Conservation (phyloP, 176 grass and related monocot species). For the Alopecurus myosuroides region DNA sequence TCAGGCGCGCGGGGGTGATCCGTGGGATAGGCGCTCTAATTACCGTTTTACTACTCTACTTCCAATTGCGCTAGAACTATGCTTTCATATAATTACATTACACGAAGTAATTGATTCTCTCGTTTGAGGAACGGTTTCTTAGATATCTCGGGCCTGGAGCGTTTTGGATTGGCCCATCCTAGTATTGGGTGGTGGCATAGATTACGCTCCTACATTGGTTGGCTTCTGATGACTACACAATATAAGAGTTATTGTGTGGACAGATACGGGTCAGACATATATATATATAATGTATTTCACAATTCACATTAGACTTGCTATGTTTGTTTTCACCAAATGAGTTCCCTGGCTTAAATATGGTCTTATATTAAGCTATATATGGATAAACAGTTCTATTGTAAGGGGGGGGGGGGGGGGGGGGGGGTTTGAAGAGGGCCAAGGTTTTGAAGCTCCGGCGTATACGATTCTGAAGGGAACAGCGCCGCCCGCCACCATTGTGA, state of each 20-base stretch:
- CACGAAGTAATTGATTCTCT: background rate
- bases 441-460: background rate
- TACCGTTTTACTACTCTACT: too few relatives aligned
- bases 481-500: background rate
- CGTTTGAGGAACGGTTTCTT: background rate
- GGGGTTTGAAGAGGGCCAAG: too few relatives aligned
- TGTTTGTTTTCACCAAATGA: background rate
- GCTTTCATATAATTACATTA: too few relatives aligned
- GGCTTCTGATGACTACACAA: conserved; percentile 53
- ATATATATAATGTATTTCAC: background rate
- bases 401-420: too few relatives aligned
- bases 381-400: background rate
- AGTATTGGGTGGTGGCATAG: conserved; percentile 52
- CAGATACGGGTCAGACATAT: conserved; percentile 56
- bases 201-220: conserved; percentile 43
- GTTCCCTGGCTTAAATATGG: background rate
- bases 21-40: too few relatives aligned
- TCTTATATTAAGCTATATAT: background rate
- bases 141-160: conserved; percentile 16
- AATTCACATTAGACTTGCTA: background rate
- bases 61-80: too few relatives aligned
- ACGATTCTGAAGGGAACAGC: background rate
- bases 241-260: conserved; percentile 59
- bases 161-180: conserved; percentile 45
- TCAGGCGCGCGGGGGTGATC: too few relatives aligned